These are phyloP conservation scores for Purpureocillium lavendulum DNA, from an alignment of 2,329 filamentous ascomycete genomes.

Conservation along the genomic window DNA sequence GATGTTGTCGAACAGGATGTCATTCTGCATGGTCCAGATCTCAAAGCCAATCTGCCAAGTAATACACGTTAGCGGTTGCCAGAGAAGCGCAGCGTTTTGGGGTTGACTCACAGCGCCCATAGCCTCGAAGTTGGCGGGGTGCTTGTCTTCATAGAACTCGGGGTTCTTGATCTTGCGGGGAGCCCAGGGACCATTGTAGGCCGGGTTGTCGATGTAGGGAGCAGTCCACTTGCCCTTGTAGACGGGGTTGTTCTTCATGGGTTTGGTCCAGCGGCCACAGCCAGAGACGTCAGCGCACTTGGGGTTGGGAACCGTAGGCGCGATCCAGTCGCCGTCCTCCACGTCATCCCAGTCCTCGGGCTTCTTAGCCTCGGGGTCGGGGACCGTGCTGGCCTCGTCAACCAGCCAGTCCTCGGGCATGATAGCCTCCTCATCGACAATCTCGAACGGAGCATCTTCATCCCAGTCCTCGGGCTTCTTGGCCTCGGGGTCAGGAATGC, in stretches of 20 bases:
- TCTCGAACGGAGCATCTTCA: conserved; percentile 94
- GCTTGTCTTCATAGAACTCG: conserved; percentile 94
- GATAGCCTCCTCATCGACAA: conserved; percentile 85
- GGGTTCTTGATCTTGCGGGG: conserved; percentile 97
- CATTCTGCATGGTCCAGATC: conserved; percentile 99
- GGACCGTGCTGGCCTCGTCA: conserved; percentile 70
- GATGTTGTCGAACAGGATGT: conserved; percentile 99
- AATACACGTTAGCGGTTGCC: neutral
- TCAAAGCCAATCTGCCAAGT: conserved; percentile 81
- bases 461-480: conserved; percentile 98
- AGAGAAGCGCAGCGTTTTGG: conserved; percentile 3
- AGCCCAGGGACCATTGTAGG: conserved; percentile 93
- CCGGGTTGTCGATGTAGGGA: conserved; percentile 90
- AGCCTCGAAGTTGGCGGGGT: conserved; percentile 90
- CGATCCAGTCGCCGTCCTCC: conserved; percentile 96
- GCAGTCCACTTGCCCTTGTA: conserved; percentile 99
- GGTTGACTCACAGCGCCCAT: conserved; percentile 81
- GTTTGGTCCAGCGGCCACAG: conserved; percentile 87
- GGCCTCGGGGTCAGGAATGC: conserved; percentile 85
- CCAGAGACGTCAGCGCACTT: conserved; percentile 92
- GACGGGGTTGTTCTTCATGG: conserved; percentile 84
- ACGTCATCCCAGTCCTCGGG: conserved; percentile 99
- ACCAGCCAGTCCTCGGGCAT: conserved; percentile 96
- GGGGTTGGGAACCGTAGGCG: conserved; percentile 86
- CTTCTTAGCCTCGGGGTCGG: conserved; percentile 94